These are phyloP conservation scores for Capsaspora owczarzaki DNA, from an alignment of 78 protist genomes.

Conservation along the genomic window DNA sequence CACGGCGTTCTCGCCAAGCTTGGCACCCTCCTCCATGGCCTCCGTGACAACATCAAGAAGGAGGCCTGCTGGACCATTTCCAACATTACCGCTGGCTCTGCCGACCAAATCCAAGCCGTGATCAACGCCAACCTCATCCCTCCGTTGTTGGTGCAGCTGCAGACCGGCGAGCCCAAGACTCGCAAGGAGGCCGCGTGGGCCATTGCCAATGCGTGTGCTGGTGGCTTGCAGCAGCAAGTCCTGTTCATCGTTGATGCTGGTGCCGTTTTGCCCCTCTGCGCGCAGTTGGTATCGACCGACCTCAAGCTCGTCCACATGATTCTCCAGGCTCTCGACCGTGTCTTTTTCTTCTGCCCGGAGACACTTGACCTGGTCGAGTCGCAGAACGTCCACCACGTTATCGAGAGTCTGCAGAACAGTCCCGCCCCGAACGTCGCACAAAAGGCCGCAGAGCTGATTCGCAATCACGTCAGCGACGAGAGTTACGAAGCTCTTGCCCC, in stretches of 20 bases:
- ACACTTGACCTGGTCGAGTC: background rate
- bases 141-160: conserved; percentile 53
- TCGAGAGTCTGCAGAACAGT: too few relatives aligned
- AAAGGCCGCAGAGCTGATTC: too few relatives aligned
- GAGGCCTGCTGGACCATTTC: conserved; percentile 98
- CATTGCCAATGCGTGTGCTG: conserved; percentile 83
- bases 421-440: too few relatives aligned
- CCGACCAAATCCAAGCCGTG: conserved; percentile 82
- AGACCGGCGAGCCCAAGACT: conserved; percentile 62
- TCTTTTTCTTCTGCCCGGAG: background rate
- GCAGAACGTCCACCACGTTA: too few relatives aligned
- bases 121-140: conserved; percentile 74
- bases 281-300: conserved; percentile 57
- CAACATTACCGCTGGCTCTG: conserved; percentile 93
- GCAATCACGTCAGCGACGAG: too few relatives aligned
- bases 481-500: too few relatives aligned
- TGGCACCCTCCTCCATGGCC: background rate
- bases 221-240: conserved; percentile 81
- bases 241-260: background rate
- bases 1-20: conserved; percentile 32
- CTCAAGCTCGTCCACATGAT: conserved; percentile 58
- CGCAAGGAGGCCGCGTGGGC: conserved; percentile 97
- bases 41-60: conserved; percentile 64
- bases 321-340: conserved; percentile 23
- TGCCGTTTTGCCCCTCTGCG: background rate